A percentile compares a stretch with the other conserved stretches of the same genome.
phyloP scores from a whole-genome alignment of 2,329 filamentous ascomycete species.

The Bertia moriformis region DNA sequence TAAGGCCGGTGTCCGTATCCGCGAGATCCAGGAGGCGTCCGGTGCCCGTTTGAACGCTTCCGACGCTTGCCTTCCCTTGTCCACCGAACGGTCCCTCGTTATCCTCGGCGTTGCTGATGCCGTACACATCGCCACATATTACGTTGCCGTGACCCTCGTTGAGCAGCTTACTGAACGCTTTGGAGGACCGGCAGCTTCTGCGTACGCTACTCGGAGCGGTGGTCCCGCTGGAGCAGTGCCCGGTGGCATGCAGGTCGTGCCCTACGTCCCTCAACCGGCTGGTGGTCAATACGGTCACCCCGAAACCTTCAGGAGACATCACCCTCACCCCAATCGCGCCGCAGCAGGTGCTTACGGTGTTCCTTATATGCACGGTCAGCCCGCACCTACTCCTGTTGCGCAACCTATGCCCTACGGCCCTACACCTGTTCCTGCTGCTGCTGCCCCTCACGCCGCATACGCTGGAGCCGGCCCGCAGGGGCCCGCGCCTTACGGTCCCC shows the following conservation, averaged over 20 bases:
- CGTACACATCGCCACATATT: constrained; percentile 97
- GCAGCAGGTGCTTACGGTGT: constrained; percentile 58
- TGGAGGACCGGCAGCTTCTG: constrained; percentile 88
- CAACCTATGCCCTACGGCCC: not conserved
- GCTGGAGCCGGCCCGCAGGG: constrained; percentile 19
- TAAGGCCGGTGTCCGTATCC: constrained; percentile 87
- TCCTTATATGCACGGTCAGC: constrained; percentile 56
- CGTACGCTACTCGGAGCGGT: constrained; percentile 88
- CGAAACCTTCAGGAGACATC: constrained; percentile 70
- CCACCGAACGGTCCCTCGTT: constrained; percentile 91
- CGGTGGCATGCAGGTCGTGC: constrained; percentile 97
- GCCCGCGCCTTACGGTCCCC: constrained; percentile 37
- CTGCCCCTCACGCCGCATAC: not conserved
- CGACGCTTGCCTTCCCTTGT: constrained; percentile 83
- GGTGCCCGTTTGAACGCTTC: constrained; percentile 93
- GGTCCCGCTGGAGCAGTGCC: constrained; percentile 86
- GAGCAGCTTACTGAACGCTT: constrained; percentile 96
- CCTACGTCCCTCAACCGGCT: constrained; percentile 84
- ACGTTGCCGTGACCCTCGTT: constrained; percentile 91
- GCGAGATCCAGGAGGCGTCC: constrained; percentile 95
- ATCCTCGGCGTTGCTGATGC: constrained; percentile 96
- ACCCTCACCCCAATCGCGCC: constrained; percentile 60
- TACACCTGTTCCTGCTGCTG: too few species aligned
- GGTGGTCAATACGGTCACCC: constrained; percentile 85
- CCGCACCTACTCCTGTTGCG: constrained; percentile 14